A percentile compares a stretch with the other conserved stretches of the same genome.
phyloP scores from a whole-genome alignment of 2,329 filamentous ascomycete species.

The Trichoderma citrinoviride region DNA sequence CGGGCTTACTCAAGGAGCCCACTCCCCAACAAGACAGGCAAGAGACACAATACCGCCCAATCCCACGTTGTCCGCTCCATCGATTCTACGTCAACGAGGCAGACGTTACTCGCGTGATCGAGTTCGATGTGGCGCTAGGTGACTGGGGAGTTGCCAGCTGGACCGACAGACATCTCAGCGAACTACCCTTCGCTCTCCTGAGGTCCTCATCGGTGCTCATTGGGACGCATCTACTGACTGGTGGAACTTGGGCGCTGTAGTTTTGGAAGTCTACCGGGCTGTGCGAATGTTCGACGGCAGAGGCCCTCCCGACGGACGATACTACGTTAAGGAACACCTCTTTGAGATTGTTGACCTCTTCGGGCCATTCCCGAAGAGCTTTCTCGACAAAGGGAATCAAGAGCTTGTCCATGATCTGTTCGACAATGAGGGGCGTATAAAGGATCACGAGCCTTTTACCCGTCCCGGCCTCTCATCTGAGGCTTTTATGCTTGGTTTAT shows the following conservation, averaged over 20 bases:
- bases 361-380: not conserved
- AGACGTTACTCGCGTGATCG: not conserved
- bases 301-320: not conserved
- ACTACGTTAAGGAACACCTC: not conserved
- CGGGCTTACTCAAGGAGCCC: not conserved
- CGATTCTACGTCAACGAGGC: not conserved
- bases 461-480: not conserved
- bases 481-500: not conserved
- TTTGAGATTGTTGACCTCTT: not conserved
- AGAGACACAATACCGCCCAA: not conserved
- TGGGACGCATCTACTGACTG: not conserved
- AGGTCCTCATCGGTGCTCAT: slow-evolving; percentile 6
- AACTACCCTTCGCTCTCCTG: not conserved
- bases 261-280: not conserved
- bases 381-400: not conserved
- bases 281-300: slow-evolving; percentile 1
- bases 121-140: not conserved
- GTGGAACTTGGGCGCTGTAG: not conserved
- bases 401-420: not conserved
- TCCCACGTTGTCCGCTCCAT: not conserved
- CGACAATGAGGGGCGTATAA: not conserved
- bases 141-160: not conserved
- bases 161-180: not conserved
- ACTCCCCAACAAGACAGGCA: not conserved
- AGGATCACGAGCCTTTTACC: not conserved